Conservation (phyloP, 176 grass and related monocot species). For the Paspalum vaginatum region DNA sequence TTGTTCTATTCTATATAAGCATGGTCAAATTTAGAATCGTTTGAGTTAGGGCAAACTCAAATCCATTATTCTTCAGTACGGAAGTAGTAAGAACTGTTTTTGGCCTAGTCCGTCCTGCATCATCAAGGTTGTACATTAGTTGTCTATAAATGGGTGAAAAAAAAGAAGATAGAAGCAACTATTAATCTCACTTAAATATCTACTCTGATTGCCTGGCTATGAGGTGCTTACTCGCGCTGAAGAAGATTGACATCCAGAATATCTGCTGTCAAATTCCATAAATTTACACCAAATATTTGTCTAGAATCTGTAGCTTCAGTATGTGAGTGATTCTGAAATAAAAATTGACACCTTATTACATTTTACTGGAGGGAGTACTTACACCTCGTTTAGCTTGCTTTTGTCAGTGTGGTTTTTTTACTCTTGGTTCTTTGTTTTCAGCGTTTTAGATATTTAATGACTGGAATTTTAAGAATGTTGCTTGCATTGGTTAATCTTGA, state of each 20-base stretch:
- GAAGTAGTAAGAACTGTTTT: neutral
- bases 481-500: neutral
- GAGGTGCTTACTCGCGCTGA: neutral
- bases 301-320: neutral
- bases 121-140: neutral
- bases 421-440: constrained; percentile 1
- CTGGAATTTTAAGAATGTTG: constrained; percentile 11
- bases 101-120: neutral
- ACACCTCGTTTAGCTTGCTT: constrained; percentile 11
- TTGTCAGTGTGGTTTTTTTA: neutral
- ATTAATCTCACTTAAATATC: neutral
- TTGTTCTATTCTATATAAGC: too few species aligned
- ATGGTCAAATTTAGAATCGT: too few species aligned
- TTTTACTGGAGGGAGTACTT: neutral
- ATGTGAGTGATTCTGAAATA: neutral
- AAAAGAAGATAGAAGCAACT: neutral
- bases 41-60: too few species aligned
- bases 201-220: neutral
- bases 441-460: constrained; percentile 16
- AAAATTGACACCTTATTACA: neutral
- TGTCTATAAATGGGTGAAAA: constrained; percentile 8
- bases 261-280: neutral
- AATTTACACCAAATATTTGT: neutral
- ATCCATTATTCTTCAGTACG: too few species aligned
- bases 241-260: neutral